These are phyloP conservation scores for Adansonia digitata DNA, from an alignment of 345 rosid genomes.

Conservation along the genomic window DNA sequence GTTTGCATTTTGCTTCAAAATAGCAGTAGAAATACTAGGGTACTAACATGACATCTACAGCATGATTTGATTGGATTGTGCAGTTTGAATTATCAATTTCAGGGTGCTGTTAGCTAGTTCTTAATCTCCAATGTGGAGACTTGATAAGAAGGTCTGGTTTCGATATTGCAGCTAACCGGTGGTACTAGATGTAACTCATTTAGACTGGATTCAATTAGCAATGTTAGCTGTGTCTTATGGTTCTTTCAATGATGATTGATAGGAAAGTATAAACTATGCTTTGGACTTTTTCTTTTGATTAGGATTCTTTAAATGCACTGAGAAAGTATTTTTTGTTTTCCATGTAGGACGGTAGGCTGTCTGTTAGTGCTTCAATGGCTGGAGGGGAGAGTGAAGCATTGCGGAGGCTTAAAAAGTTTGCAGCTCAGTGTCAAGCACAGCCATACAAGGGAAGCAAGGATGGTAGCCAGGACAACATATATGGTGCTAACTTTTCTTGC, in stretches of 20 bases:
- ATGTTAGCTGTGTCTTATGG: background rate
- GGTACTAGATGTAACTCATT: background rate
- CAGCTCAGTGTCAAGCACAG: constrained; percentile 78
- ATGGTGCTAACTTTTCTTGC: constrained; percentile 92
- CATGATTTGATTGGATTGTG: background rate
- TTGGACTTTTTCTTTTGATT: background rate
- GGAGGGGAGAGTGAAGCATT: constrained; percentile 98
- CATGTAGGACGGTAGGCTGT: constrained; percentile 63
- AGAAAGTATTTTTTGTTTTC: constrained; percentile 6
- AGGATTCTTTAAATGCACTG: background rate
- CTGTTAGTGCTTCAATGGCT: constrained; percentile 48
- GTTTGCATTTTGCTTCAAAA: background rate
- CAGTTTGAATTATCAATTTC: background rate
- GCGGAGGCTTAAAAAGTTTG: constrained; percentile 66
- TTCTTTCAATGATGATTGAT: background rate
- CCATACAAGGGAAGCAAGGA: constrained; percentile 52
- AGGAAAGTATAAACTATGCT: background rate
- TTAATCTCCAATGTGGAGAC: background rate
- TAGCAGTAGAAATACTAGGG: background rate
- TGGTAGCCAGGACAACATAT: constrained; percentile 55
- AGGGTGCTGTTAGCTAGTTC: too few species aligned
- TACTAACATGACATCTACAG: background rate
- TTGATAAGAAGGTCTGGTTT: background rate
- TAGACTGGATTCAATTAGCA: background rate
- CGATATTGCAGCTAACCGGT: background rate